These are phyloP conservation scores for Pseudonitzschia multiseries DNA, from an alignment of 108 stramenopile genomes.

Conservation along the genomic window DNA sequence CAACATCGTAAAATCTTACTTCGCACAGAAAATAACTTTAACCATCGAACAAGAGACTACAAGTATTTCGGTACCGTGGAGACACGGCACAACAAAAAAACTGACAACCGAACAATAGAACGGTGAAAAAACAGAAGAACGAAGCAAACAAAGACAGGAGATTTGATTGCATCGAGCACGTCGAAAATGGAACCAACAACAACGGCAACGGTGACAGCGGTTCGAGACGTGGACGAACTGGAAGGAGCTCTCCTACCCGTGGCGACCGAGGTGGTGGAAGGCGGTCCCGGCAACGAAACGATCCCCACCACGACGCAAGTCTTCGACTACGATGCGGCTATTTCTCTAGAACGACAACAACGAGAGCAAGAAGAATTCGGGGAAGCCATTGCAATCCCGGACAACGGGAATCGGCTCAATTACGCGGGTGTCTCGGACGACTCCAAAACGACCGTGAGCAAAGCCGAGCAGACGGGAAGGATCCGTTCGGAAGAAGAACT, in stretches of 20 bases:
- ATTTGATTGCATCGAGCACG: too few relatives aligned
- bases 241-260: constrained; percentile 11
- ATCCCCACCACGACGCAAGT: not conserved
- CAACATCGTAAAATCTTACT: too few relatives aligned
- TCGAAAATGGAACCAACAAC: not conserved
- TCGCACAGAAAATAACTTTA: too few relatives aligned
- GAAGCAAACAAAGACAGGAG: too few relatives aligned
- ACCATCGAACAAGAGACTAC: too few relatives aligned
- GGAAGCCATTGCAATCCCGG: not conserved
- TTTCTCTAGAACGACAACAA: constrained; percentile 3
- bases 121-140: too few relatives aligned
- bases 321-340: constrained; percentile 14
- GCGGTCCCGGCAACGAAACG: not conserved
- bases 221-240: constrained; percentile 15
- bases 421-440: constrained; percentile 13
- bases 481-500: constrained; percentile 20
- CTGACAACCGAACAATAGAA: not conserved
- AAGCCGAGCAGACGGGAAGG: constrained; percentile 6
- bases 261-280: not conserved
- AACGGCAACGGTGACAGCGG: not conserved
- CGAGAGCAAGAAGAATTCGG: not conserved
- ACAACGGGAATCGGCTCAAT: not conserved
- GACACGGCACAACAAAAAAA: not conserved
- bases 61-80: too few relatives aligned
- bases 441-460: constrained; percentile 3